Percentiles rank a stretch among this genome's conserved stretches.
Evolutionary conservation across 2,329 filamentous ascomycete genomes (phyloP).

Genomic region (Pestalotiopsis sp.): DNA sequence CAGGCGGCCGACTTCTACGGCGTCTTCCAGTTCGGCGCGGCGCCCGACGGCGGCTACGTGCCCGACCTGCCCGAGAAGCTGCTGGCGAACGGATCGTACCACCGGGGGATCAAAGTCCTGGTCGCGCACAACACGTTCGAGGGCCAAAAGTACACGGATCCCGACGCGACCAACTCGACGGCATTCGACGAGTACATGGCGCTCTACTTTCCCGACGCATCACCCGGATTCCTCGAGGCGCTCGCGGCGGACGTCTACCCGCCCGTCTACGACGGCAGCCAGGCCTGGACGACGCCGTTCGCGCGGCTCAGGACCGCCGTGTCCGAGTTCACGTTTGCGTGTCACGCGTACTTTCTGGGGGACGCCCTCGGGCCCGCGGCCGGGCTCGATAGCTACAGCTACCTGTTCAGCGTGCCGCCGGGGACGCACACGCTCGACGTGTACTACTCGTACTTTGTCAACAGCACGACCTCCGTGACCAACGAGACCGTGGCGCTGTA

Average conservation of each 20-base stretch:
- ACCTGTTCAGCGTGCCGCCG: slow-evolving; percentile 10
- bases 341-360: slow-evolving; percentile 3
- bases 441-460: slow-evolving; percentile 7
- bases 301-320: background rate
- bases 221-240: background rate
- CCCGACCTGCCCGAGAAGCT: slow-evolving; percentile 11
- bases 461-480: slow-evolving; percentile 6
- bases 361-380: background rate
- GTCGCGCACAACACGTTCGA: slow-evolving; percentile 9
- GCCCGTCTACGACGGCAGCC: background rate
- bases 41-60: slow-evolving; percentile 7
- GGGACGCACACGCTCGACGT: slow-evolving; percentile 8
- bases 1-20: slow-evolving; percentile 9
- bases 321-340: slow-evolving; percentile 3
- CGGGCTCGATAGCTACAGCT: slow-evolving; percentile 6
- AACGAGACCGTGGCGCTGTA: slow-evolving; percentile 9
- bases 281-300: slow-evolving; percentile 10
- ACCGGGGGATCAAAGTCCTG: slow-evolving; percentile 9
- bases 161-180: slow-evolving; percentile 4
- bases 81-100: background rate
- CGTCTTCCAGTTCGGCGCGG: slow-evolving; percentile 9
- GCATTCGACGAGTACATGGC: slow-evolving; percentile 10
- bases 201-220: slow-evolving; percentile 6
- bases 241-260: slow-evolving; percentile 1
- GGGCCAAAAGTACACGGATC: slow-evolving; percentile 9